A percentile compares a stretch with the other conserved stretches of the same genome.
These are phyloP conservation scores for Asclepias syriaca DNA, from an alignment of 257 asterid species.

Conservation along the genomic window DNA sequence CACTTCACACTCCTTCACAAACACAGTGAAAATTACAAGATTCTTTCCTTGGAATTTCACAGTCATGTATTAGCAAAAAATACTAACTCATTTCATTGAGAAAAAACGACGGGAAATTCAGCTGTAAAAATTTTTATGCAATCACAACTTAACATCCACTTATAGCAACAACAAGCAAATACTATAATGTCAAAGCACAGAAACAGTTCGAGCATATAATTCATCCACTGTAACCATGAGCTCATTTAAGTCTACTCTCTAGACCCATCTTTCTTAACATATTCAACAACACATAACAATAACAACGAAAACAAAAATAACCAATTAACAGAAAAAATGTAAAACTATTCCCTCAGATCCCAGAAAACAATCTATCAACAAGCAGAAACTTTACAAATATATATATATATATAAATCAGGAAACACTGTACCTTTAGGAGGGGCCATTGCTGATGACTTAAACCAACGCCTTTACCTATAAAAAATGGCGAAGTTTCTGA, in stretches of 20 bases:
- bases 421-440: slow-evolving; percentile 20
- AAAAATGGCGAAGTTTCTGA: neutral
- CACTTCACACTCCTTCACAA: neutral
- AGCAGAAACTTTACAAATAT: neutral
- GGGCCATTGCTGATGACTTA: slow-evolving; percentile 22
- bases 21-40: neutral
- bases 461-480: slow-evolving; percentile 13
- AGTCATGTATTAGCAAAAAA: neutral
- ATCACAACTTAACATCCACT: neutral
- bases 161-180: neutral
- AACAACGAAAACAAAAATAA: too few species aligned
- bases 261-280: neutral
- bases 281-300: neutral
- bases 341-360: neutral
- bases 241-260: neutral
- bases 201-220: neutral
- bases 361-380: neutral
- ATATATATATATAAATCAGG: neutral
- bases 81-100: neutral
- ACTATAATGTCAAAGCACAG: neutral
- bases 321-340: neutral
- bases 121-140: neutral
- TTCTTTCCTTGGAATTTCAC: too few species aligned
- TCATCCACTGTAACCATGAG: neutral
- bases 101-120: neutral